Conservation (phyloP, 371 early-diverging fungal species). For the Chytridium lagenaria region DNA sequence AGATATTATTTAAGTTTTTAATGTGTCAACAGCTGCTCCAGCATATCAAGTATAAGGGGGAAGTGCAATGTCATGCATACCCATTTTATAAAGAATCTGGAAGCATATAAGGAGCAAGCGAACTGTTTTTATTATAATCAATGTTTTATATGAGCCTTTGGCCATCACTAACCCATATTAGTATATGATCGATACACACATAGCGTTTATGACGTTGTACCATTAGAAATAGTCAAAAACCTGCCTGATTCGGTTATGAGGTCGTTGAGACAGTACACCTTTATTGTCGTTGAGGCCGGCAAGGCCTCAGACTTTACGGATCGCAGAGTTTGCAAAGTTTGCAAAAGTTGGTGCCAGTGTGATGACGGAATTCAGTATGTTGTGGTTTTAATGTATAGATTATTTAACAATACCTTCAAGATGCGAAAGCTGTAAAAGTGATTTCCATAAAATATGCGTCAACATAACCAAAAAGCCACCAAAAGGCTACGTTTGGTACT, state of each 20-base stretch:
- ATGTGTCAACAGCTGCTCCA: constrained; percentile 1
- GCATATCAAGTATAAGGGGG: constrained; percentile 76
- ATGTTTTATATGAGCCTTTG: constrained; percentile 28
- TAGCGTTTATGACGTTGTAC: constrained; percentile 85
- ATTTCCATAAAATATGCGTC: constrained; percentile 44
- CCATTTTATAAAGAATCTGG: constrained; percentile 68
- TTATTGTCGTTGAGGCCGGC: constrained; percentile 82
- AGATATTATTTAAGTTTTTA: neutral
- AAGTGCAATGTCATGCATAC: constrained; percentile 78
- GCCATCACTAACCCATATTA: neutral
- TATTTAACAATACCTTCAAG: constrained; percentile 7
- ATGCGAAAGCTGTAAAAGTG: constrained; percentile 40
- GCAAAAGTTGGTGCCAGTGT: constrained; percentile 70
- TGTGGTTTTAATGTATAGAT: neutral
- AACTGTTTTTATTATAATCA: constrained; percentile 85
- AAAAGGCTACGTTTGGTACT: constrained; percentile 51
- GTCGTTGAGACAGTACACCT: constrained; percentile 74
- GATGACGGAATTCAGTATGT: constrained; percentile 24
- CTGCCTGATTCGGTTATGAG: constrained; percentile 74
- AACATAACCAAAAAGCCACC: constrained; percentile 27
- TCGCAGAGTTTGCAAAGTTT: constrained; percentile 75
- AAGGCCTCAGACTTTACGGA: constrained; percentile 77
- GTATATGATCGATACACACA: constrained; percentile 88
- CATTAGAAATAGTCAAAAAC: constrained; percentile 76
- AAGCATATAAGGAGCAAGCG: constrained; percentile 59